These are phyloP conservation scores for Gynostemma pentaphyllum DNA, from an alignment of 306 rosid genomes.

Conservation along the genomic window DNA sequence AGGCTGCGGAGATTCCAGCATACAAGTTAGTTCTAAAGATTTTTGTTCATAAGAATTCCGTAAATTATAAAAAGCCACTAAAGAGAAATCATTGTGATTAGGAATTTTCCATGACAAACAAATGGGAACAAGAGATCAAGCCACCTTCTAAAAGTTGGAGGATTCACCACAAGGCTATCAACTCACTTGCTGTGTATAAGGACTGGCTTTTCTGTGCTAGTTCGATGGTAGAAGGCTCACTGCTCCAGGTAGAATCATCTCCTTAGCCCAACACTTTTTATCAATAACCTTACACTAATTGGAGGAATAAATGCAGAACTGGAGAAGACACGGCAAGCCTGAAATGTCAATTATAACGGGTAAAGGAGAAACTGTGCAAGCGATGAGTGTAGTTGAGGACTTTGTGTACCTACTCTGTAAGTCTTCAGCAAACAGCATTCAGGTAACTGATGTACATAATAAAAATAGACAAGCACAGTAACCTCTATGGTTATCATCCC, in stretches of 20 bases:
- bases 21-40: constrained; percentile 34
- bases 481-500: neutral
- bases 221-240: constrained; percentile 49
- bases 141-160: constrained; percentile 57
- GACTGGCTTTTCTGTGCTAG: constrained; percentile 67
- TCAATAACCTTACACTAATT: constrained; percentile 17
- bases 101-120: constrained; percentile 48
- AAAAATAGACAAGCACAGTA: neutral
- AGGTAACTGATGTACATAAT: constrained; percentile 25
- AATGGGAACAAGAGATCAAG: constrained; percentile 58
- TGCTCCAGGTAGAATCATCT: constrained; percentile 36
- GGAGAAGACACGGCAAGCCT: constrained; percentile 52
- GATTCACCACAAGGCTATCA: constrained; percentile 43
- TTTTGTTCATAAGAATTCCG: neutral
- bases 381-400: constrained; percentile 66
- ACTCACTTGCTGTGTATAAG: constrained; percentile 42
- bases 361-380: constrained; percentile 43
- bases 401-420: constrained; percentile 50
- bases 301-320: constrained; percentile 33
- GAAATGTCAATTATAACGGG: constrained; percentile 28
- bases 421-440: constrained; percentile 52
- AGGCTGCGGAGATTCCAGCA: constrained; percentile 73
- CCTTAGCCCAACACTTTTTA: neutral
- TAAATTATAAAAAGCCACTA: constrained; percentile 8
- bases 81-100: constrained; percentile 18